These are phyloP conservation scores for Melaleuca alternifolia DNA, from an alignment of 345 rosid genomes.

Conservation along the genomic window DNA sequence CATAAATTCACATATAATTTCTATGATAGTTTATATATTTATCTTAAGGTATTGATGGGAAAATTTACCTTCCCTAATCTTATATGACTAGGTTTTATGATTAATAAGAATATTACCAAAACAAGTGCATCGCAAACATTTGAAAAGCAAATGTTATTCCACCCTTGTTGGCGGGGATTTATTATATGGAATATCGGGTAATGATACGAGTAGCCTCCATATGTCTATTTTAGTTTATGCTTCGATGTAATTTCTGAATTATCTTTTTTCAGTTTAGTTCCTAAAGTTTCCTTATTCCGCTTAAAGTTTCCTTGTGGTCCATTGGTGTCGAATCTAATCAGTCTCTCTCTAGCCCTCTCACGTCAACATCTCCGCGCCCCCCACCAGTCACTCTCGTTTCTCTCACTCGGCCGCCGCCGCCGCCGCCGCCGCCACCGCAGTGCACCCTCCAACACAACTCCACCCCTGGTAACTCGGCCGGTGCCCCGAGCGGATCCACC, in stretches of 20 bases:
- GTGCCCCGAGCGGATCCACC: rapidly evolving
- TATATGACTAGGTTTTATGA: too few species aligned
- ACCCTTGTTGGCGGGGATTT: background rate
- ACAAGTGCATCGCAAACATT: too few species aligned
- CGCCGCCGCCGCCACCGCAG: background rate
- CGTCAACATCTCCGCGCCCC: background rate
- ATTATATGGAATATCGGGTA: background rate
- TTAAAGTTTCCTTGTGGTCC: background rate
- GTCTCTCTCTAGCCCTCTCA: background rate
- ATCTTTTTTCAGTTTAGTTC: background rate
- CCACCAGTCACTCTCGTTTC: background rate
- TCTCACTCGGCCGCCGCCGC: background rate
- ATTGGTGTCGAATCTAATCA: background rate
- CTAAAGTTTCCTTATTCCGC: background rate
- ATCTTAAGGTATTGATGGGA: too few species aligned
- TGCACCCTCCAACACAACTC: background rate
- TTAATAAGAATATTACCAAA: too few species aligned
- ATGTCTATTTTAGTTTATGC: too few species aligned
- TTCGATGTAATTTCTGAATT: background rate
- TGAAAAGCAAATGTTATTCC: background rate
- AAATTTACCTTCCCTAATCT: too few species aligned
- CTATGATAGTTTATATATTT: too few species aligned
- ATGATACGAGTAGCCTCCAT: background rate
- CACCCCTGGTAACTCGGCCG: background rate
- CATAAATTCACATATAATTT: too few species aligned